Evolutionary conservation across 768 basidiomycete species (phyloP).

Genomic region (Dioszegia aurantiaca): DNA sequence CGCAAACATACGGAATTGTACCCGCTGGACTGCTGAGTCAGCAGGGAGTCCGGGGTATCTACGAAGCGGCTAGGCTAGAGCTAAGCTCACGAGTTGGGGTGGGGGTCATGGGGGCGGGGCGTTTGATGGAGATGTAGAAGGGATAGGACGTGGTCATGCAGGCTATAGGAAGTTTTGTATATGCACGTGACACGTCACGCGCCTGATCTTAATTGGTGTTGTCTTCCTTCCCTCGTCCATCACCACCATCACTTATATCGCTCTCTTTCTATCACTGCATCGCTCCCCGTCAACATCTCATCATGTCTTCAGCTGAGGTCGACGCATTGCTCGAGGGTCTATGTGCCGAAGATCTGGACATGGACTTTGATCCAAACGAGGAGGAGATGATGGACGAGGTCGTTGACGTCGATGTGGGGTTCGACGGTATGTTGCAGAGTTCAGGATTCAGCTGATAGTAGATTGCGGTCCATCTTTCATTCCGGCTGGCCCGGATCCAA

Average conservation of each 20-base stretch:
- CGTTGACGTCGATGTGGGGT: not conserved
- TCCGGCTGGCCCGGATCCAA: not conserved
- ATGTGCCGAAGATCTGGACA: conserved; percentile 32
- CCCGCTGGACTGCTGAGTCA: too few species aligned
- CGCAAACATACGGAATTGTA: too few species aligned
- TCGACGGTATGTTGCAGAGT: too few species aligned
- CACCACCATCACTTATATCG: not conserved
- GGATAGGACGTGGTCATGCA: too few species aligned
- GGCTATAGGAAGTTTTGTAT: too few species aligned
- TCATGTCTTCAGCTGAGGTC: conserved; percentile 4
- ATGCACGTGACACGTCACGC: too few species aligned
- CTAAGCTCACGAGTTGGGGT: too few species aligned
- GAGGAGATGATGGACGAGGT: not conserved
- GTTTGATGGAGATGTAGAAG: too few species aligned
- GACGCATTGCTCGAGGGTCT: conserved; percentile 35
- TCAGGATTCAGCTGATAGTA: not conserved
- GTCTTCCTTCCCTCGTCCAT: conserved; percentile 1
- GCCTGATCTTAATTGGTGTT: conserved; percentile 8
- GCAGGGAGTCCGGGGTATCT: too few species aligned
- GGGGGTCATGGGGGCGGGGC: too few species aligned
- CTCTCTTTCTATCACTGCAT: not conserved
- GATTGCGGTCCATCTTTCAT: conserved; percentile 5
- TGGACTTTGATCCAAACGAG: conserved; percentile 30
- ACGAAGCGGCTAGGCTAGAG: too few species aligned
- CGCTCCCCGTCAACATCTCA: not conserved